phyloP scores from a whole-genome alignment of 1,284 basidiomycete species.

The Sphaerobolus stellatus region DNA sequence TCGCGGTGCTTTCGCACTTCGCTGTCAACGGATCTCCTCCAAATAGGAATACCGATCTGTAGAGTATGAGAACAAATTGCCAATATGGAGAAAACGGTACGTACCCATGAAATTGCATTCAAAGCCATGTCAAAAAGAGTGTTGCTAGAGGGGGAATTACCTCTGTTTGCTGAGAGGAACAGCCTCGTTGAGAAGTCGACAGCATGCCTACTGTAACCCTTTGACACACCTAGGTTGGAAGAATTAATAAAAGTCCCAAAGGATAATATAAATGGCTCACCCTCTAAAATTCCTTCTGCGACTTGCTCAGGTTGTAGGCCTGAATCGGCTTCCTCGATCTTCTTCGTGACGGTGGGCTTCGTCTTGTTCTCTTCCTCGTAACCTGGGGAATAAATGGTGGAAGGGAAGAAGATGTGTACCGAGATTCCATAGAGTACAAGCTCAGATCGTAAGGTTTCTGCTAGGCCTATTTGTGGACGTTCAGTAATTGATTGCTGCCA shows the following conservation, averaged over 20 bases:
- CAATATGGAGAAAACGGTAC: no score
- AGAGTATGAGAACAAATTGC: neutral
- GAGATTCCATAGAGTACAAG: slow-evolving; percentile 76
- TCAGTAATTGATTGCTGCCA: neutral
- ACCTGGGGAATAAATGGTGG: slow-evolving; percentile 82
- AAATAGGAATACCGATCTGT: neutral
- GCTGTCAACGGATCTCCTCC: neutral
- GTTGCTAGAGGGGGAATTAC: no score
- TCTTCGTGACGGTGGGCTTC: slow-evolving; percentile 78
- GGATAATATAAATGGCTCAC: no score
- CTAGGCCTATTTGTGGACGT: slow-evolving; percentile 60
- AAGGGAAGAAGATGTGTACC: slow-evolving; percentile 87
- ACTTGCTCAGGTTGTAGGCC: slow-evolving; percentile 67
- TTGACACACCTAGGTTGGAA: no score
- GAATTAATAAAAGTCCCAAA: no score
- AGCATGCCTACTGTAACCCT: no score
- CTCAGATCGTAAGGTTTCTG: slow-evolving; percentile 84
- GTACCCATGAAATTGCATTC: no score
- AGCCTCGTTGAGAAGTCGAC: no score
- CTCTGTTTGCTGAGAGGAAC: no score
- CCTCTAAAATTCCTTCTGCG: slow-evolving; percentile 62
- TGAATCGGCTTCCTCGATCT: slow-evolving; percentile 80
- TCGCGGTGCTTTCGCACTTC: neutral
- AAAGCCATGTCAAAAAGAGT: no score
- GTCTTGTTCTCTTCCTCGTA: slow-evolving; percentile 77